phyloP scores from a whole-genome alignment of 202 grass and related monocot genomes.

The Setaria viridis region DNA sequence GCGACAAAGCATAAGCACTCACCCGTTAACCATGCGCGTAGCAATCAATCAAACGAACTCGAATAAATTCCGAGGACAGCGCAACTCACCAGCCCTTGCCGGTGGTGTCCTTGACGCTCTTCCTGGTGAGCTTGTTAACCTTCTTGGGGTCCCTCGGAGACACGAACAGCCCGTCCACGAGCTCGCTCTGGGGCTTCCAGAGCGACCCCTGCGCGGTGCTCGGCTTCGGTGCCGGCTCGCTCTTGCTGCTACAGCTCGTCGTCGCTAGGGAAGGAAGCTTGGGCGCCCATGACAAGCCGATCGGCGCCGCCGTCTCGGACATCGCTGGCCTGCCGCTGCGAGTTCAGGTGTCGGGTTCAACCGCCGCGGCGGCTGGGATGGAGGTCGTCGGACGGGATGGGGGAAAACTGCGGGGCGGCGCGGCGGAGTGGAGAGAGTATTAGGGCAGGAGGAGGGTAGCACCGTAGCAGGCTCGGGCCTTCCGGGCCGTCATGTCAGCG shows the following conservation, averaged over 20 bases:
- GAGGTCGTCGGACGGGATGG: neutral
- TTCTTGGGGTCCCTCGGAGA: constrained; percentile 76
- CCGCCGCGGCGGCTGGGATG: too few species aligned
- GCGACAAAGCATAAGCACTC: constrained; percentile 13
- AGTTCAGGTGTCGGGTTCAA: neutral
- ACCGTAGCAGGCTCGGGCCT: neutral
- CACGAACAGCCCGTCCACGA: constrained; percentile 84
- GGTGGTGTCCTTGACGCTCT: constrained; percentile 80
- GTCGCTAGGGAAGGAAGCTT: constrained; percentile 44
- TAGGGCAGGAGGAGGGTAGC: neutral
- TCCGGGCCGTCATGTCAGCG: neutral
- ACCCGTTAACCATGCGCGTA: neutral
- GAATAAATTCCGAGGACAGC: neutral
- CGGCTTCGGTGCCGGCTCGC: neutral
- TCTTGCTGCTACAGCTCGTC: constrained; percentile 30
- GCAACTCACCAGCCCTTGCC: constrained; percentile 78
- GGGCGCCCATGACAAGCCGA: constrained; percentile 61
- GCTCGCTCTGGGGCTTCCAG: constrained; percentile 60
- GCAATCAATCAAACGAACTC: neutral
- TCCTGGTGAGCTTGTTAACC: constrained; percentile 75
- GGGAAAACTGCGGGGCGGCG: neutral
- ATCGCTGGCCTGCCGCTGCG: neutral
- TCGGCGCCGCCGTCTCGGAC: constrained; percentile 40
- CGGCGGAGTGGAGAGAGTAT: too few species aligned
- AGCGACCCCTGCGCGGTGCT: constrained; percentile 46